These are phyloP conservation scores for Persicaria tinctoria DNA, from an alignment of 148 eudicot genomes.

Conservation along the genomic window DNA sequence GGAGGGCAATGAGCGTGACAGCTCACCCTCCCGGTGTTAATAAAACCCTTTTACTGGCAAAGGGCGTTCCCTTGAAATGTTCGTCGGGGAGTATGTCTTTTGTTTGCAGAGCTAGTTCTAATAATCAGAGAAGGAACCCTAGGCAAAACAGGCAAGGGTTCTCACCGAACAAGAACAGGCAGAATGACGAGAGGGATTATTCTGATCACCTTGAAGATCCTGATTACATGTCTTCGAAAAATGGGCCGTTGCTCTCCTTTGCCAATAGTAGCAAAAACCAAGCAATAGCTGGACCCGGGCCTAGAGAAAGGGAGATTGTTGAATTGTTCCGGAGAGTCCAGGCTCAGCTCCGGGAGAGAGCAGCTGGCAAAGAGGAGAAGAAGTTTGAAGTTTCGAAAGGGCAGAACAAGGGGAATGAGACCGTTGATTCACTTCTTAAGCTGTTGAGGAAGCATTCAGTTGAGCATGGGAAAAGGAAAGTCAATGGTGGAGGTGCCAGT, in stretches of 20 bases:
- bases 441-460: constrained; percentile 72
- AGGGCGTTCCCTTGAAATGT: constrained; percentile 27
- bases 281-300: constrained; percentile 67
- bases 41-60: constrained; percentile 25
- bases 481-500: constrained; percentile 24
- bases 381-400: constrained; percentile 44
- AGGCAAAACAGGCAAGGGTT: constrained; percentile 58
- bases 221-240: constrained; percentile 57
- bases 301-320: constrained; percentile 73
- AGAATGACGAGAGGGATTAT: constrained; percentile 58
- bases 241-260: constrained; percentile 54
- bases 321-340: constrained; percentile 76
- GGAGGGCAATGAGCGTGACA: constrained; percentile 34
- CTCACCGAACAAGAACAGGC: constrained; percentile 56
- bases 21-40: constrained; percentile 27
- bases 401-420: constrained; percentile 58
- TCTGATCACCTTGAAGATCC: constrained; percentile 61
- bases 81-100: constrained; percentile 30
- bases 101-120: constrained; percentile 55
- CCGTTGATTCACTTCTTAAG: constrained; percentile 73
- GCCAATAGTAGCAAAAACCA: constrained; percentile 41
- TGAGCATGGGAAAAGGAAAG: constrained; percentile 56
- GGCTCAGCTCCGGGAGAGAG: constrained; percentile 69
- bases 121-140: constrained; percentile 59
- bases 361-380: constrained; percentile 60